Conservation (phyloP, 1,284 basidiomycete species). For the Anthracocystis setariae region DNA sequence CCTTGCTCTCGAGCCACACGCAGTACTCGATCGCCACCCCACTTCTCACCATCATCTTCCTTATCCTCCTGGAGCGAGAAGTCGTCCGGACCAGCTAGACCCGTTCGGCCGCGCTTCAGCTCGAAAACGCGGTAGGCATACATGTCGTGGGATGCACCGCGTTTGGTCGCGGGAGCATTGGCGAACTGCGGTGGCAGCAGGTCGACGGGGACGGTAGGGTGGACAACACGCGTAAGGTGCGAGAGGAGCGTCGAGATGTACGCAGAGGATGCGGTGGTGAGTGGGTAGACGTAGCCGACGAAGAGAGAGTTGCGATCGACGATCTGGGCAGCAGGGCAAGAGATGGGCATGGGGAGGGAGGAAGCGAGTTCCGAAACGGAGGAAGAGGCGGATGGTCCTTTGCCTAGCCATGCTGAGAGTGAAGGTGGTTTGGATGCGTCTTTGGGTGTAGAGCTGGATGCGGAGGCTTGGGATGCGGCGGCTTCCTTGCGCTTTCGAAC, state of each 20-base stretch:
- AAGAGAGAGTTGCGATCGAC: constrained; percentile 64
- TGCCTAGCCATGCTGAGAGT: constrained; percentile 53
- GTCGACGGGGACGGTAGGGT: constrained; percentile 52
- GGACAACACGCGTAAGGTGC: constrained; percentile 60
- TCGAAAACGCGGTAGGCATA: constrained; percentile 60
- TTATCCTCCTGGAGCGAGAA: constrained; percentile 58
- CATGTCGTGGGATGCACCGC: constrained; percentile 63
- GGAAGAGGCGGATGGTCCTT: constrained; percentile 40
- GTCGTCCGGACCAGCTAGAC: constrained; percentile 60
- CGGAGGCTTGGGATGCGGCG: neutral
- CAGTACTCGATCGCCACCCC: constrained; percentile 58
- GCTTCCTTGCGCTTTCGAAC: constrained; percentile 35
- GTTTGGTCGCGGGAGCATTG: constrained; percentile 43
- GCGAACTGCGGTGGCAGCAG: constrained; percentile 57
- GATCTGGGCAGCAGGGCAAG: constrained; percentile 51
- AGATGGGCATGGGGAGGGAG: constrained; percentile 52
- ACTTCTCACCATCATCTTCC: constrained; percentile 65
- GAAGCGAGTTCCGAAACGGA: constrained; percentile 36
- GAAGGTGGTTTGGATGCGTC: constrained; percentile 12
- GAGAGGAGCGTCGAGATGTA: constrained; percentile 49
- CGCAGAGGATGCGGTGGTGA: constrained; percentile 38
- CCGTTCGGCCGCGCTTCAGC: constrained; percentile 58
- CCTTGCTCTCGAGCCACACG: constrained; percentile 55
- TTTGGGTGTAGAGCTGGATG: neutral
- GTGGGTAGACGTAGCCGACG: constrained; percentile 63